Base-by-base conservation (phyloP, 345 rosid species). In the Salix purpurea region DNA sequence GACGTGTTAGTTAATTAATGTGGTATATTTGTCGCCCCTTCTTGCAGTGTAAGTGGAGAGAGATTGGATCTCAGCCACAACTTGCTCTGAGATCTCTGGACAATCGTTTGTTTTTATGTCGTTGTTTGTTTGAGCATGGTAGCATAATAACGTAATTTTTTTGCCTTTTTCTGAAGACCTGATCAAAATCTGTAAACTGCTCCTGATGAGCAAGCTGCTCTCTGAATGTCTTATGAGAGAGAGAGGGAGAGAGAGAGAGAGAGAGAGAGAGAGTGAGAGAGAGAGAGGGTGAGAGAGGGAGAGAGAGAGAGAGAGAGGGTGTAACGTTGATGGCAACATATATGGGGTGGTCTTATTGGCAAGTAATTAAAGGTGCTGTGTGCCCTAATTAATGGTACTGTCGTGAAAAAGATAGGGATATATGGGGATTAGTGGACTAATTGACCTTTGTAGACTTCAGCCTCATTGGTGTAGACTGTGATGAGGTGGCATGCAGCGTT, bases 1-100 rank as follows among this genome's bases (percentile, higher is more conserved):
- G 62, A 67, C 61, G 79, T 34, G 36, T 0, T 34, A 34, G 46
- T 28, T 70, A 73, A 68, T 28, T 70, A 73, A 68, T 30, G 73
- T 39, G 66, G 48, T 60, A 74, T 70, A 70, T 32, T 24, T 73
- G 67, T 74, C 71, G 19, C 19, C 34, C 42, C 32, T 40, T 48
- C 67, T 69, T 19, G 46, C 24, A 32, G 76, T 76, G 74, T 10
- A 72, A 73, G 72, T 48, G 86, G 78, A 77, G 76, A 75, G 79
- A 75, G 79, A 71, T 65, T 81, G 77, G 82, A 81, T 87, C 70
- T 80, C 69, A 72, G 83, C 91, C 94, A 90, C 90, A 84, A 84
- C 70, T 89, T 79, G 80, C 52, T 44, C 60, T 58, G 74, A 81
- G 80, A 79, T 84, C 81, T 76, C 71, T 70, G 48, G 39, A 61